Evolutionary conservation across 2,329 filamentous ascomycete species (phyloP), one percentile per base, ranked within the genome.

Genomic region (Microsporum canis): DNA sequence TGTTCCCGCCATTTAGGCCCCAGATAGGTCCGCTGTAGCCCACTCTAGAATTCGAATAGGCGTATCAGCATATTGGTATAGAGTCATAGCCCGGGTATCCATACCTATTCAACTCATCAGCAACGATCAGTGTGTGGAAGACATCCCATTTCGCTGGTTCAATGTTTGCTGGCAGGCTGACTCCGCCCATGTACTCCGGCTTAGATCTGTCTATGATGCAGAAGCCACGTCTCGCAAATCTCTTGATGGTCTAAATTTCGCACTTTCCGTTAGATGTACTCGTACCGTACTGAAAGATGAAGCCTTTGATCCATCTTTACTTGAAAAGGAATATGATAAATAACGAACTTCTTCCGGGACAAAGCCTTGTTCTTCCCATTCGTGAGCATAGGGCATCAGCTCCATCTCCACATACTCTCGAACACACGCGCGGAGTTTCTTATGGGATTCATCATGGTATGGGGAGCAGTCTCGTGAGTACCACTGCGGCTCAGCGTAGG

Each of bases 391-490:
- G 0, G 84, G 84, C 1, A 81, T 73, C 51, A 88, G 76, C 41
- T 84, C 73, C 1, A 78, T 75, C 62, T 87, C 80, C 56, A 87
- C 75, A 63, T 87, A 87, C 29, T 76, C 68, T 43, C 85, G 80
- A 0, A 87, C 73, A 3, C 75, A 76, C 41, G 80, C 76, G 58
- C 83, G 82, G 1, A 88, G 76, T n/a, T 71, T 73, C 36, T 79
- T 78, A 68, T 88, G 86, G 1, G 80, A 81, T 12, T 80, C 76
- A 33, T 79, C 85, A 75, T 88, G 88, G 72, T 87, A 86, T 0
- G 84, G 73, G 47, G 71, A 73, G 31, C 71, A 61, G 57, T 71
- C 45, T 36, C 62, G 62, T 17, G 61, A 62, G 43, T 63, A 62
- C 62, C 62, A 63, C 17, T 59, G 58, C 4, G 62, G 62, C 39